These are phyloP conservation scores for Plasmodium reichenowi DNA, from an alignment of 169 alveolate species.

Conservation along the genomic window DNA sequence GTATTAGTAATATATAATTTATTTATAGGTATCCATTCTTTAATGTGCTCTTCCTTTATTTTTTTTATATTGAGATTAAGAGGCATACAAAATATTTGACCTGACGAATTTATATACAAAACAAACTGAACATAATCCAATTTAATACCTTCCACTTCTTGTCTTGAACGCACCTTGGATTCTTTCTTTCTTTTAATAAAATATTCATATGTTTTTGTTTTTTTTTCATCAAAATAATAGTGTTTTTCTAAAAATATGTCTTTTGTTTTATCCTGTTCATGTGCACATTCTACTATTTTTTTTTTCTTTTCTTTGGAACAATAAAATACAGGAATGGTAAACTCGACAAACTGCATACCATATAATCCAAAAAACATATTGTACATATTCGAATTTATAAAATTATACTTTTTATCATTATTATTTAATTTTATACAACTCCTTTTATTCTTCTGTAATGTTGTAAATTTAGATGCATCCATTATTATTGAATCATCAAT, in stretches of 20 bases:
- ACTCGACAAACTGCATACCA: conserved; percentile 45
- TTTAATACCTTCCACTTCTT: conserved; percentile 69
- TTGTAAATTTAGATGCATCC: conserved; percentile 25
- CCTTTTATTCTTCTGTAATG: conserved; percentile 54
- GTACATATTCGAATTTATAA: conserved; percentile 58
- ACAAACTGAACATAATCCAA: conserved; percentile 39
- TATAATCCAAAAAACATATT: conserved; percentile 70
- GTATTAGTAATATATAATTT: conserved; percentile 23
- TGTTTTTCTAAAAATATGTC: conserved; percentile 17
- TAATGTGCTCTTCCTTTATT: background rate
- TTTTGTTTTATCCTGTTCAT: background rate
- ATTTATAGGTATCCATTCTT: conserved; percentile 62
- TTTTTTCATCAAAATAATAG: conserved; percentile 51
- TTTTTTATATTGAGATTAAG: conserved; percentile 31
- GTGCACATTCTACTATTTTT: background rate
- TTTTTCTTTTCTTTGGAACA: conserved; percentile 6
- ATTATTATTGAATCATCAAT: conserved; percentile 37
- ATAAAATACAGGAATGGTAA: conserved; percentile 40
- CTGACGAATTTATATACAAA: conserved; percentile 44
- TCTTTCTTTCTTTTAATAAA: conserved; percentile 43
- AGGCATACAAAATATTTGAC: conserved; percentile 66
- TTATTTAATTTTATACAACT: conserved; percentile 8
- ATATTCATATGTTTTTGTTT: conserved; percentile 12
- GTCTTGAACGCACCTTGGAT: background rate
- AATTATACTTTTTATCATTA: conserved; percentile 14